Percentiles rank a stretch among this genome's conserved stretches.
Conservation (phyloP, 441 rosid species). For the Adansonia madagascariensis region DNA sequence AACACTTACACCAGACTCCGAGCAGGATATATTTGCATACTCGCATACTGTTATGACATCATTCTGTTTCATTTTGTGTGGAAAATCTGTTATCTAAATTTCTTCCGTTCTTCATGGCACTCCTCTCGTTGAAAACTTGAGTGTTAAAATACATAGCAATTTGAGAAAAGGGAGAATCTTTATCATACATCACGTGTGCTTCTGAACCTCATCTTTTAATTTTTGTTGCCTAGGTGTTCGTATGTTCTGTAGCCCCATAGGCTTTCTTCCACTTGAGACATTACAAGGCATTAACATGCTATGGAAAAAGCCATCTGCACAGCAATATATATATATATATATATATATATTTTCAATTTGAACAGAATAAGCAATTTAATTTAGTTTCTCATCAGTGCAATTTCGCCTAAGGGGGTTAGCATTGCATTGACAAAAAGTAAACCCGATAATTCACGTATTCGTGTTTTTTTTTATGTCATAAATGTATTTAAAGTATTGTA, state of each 20-base stretch:
- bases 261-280: not conserved
- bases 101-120: constrained; percentile 5
- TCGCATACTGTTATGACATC: not conserved
- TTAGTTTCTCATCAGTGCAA: too few relatives aligned
- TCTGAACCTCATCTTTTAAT: not conserved
- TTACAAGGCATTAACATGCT: not conserved
- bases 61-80: not conserved
- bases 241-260: not conserved
- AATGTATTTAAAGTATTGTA: too few relatives aligned
- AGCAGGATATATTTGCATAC: not conserved
- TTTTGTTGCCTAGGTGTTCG: constrained; percentile 23
- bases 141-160: not conserved
- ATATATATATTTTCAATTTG: too few relatives aligned
- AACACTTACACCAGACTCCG: not conserved
- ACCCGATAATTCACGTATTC: too few relatives aligned
- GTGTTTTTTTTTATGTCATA: too few relatives aligned
- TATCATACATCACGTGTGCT: not conserved
- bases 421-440: too few relatives aligned
- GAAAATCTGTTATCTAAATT: constrained; percentile 8
- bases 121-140: not conserved
- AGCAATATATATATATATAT: too few relatives aligned
- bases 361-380: too few relatives aligned
- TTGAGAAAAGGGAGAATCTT: not conserved
- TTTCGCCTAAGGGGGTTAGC: too few relatives aligned
- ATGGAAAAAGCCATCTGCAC: too few relatives aligned